Base-by-base conservation (phyloP, 345 rosid genomes). In the Theobroma cacao region DNA sequence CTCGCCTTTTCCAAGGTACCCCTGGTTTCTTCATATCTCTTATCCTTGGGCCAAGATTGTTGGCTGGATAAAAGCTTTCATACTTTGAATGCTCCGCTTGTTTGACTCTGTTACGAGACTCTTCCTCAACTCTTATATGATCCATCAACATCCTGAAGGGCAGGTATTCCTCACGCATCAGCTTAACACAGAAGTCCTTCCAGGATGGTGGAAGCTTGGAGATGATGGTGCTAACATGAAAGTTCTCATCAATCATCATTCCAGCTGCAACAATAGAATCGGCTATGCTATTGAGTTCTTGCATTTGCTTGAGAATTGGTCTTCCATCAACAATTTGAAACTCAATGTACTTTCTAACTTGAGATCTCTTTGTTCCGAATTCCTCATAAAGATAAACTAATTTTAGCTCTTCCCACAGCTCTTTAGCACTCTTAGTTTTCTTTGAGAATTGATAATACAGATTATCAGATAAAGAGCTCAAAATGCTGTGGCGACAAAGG, bases 121-220 rank as follows among this genome's bases (percentile, higher is more conserved):
- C 87, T 77, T 92, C 97, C 88, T 92, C 96, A 24, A 74, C 63
- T 81, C 78, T 85, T 45, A 93, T 36, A 36, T 56, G 83, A 70
- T 91, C 84, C 97, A 92, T 90, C 84, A 93, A 78, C 83, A 79
- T 70, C 86, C 78, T 65, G 24, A 90, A 88, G 5, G 93, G 86
- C 53, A 93, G 81, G 80, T 83, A 66, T 80, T 92, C 93, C 75
- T 73, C 82, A 5, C 72, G 87, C 91, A 88, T 85, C 81, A 87
- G 77, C 86, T 84, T 89, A 50, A 80, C 55, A 85, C 90, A 77
- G 72, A 93, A 89, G 68, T 87, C 88, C 84, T 90, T 89, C 98
- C 98, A 93, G 58, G 98, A 92, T 20, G 84, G 84, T 1, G 96
- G 97, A 63, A 95, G 89, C 90, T 95, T 95, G 64, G 92, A 88